Evolutionary conservation across 805 yeast species (phyloP).

Genomic region (Saturnispora diversa): DNA sequence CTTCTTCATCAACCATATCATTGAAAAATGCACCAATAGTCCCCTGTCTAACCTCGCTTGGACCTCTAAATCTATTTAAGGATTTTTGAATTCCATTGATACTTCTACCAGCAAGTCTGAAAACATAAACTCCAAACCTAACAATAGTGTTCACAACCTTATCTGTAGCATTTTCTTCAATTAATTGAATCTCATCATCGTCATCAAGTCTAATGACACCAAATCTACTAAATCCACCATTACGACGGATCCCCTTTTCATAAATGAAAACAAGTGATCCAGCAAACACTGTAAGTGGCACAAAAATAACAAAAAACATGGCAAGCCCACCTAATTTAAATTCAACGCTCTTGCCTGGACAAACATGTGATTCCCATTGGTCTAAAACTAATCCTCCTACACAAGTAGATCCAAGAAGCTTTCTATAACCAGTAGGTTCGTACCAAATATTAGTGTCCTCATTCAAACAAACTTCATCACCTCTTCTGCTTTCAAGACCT

Average conservation of each 20-base stretch:
- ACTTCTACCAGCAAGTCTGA: conserved; percentile 14
- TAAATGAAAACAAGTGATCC: conserved; percentile 62
- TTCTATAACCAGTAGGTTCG: conserved; percentile 89
- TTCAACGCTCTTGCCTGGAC: conserved; percentile 80
- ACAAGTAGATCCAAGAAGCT: conserved; percentile 79
- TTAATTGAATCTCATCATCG: conserved; percentile 43
- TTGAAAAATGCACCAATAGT: conserved; percentile 24
- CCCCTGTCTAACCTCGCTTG: conserved; percentile 17
- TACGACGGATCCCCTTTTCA: conserved; percentile 70
- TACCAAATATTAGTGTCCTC: conserved; percentile 59
- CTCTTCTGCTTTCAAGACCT: conserved; percentile 64
- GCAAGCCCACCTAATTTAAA: conserved; percentile 47
- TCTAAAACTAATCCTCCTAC: conserved; percentile 71
- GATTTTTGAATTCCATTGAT: background rate
- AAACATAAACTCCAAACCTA: conserved; percentile 41
- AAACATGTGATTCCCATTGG: conserved; percentile 54
- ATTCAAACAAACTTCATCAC: conserved; percentile 48
- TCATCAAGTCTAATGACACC: conserved; percentile 85
- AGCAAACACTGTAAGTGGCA: conserved; percentile 49
- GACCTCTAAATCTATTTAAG: conserved; percentile 20
- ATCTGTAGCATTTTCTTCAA: conserved; percentile 58
- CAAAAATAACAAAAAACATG: conserved; percentile 42
- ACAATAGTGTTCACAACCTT: conserved; percentile 51
- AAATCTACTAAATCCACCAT: conserved; percentile 67
- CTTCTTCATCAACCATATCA: conserved; percentile 24